Evolutionary conservation across 2,329 filamentous ascomycete species (phyloP).

Genomic region (Claviceps spartinae): DNA sequence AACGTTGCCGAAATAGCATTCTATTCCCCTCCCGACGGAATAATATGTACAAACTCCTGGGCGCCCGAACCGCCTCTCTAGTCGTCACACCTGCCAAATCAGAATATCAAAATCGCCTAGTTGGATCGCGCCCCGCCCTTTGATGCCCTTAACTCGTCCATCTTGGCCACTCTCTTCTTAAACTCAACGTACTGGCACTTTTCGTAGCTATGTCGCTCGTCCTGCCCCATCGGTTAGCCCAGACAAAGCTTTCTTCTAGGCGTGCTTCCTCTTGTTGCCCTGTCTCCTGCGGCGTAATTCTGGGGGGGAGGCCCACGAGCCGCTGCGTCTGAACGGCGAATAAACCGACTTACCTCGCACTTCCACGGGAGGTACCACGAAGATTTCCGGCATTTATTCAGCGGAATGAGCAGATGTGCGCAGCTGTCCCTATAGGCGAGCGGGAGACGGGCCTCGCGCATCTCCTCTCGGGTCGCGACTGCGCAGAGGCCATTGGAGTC

Average conservation of each 20-base stretch:
- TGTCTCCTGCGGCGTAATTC: not conserved
- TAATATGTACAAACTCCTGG: constrained; percentile 3
- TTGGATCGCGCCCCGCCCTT: constrained; percentile 81
- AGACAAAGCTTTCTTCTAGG: not conserved
- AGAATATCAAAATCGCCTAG: constrained; percentile 26
- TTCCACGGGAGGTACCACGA: constrained; percentile 96
- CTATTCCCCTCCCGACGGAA: not conserved
- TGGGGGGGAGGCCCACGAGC: not conserved
- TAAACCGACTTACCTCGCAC: constrained; percentile 59
- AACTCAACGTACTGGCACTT: constrained; percentile 99
- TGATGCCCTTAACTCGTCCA: constrained; percentile 84
- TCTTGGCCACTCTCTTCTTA: constrained; percentile 96
- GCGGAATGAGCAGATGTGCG: constrained; percentile 82
- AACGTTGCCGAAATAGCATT: not conserved
- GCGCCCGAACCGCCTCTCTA: not conserved
- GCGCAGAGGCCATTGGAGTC: constrained; percentile 2
- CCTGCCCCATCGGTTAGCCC: constrained; percentile 34
- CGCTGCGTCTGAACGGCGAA: not conserved
- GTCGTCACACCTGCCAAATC: not conserved
- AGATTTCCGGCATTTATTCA: constrained; percentile 87
- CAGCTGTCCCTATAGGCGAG: constrained; percentile 91
- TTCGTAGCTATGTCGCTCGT: constrained; percentile 94
- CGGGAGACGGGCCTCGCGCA: constrained; percentile 81
- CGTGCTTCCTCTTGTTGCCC: not conserved
- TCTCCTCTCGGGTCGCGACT: constrained; percentile 80